These are phyloP conservation scores for Coemansia sp. DNA, from an alignment of 192 early-diverging fungal genomes.

Conservation along the genomic window DNA sequence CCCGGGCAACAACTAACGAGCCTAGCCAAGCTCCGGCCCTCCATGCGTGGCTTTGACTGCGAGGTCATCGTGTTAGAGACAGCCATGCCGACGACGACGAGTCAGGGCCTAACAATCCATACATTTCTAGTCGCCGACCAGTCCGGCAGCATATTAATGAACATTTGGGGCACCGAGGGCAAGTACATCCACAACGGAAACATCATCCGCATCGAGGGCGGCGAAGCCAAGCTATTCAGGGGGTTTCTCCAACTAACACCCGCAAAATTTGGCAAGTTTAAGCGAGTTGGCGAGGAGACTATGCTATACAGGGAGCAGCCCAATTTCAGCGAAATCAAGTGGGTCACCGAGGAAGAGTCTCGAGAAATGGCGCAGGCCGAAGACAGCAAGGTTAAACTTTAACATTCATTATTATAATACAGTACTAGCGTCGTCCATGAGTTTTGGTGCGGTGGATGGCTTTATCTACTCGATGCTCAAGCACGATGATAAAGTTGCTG, in stretches of 20 bases:
- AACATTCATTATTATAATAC: not conserved
- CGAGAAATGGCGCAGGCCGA: slow-evolving; percentile 10
- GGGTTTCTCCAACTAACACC: slow-evolving; percentile 61
- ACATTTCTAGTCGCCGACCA: slow-evolving; percentile 66
- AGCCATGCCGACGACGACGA: slow-evolving; percentile 54
- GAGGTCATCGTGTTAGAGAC: slow-evolving; percentile 70
- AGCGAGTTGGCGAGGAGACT: slow-evolving; percentile 62
- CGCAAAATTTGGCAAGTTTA: slow-evolving; percentile 58
- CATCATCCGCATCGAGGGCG: slow-evolving; percentile 59
- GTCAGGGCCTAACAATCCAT: slow-evolving; percentile 59
- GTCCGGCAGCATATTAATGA: slow-evolving; percentile 62
- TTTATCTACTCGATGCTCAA: not conserved
- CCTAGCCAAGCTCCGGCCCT: slow-evolving; percentile 59
- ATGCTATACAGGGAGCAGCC: slow-evolving; percentile 53
- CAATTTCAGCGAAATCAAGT: slow-evolving; percentile 51
- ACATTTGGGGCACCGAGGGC: slow-evolving; percentile 61
- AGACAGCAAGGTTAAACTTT: not conserved
- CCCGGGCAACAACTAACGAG: slow-evolving; percentile 47
- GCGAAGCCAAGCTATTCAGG: slow-evolving; percentile 58
- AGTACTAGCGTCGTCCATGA: not conserved
- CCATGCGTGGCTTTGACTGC: slow-evolving; percentile 63
- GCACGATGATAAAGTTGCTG: not conserved
- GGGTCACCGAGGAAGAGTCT: slow-evolving; percentile 54
- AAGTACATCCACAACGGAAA: slow-evolving; percentile 61
- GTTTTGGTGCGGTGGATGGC: not conserved